Base-by-base conservation (phyloP, 192 early-diverging fungal species). In the Gorgonomyces haynaldii region DNA sequence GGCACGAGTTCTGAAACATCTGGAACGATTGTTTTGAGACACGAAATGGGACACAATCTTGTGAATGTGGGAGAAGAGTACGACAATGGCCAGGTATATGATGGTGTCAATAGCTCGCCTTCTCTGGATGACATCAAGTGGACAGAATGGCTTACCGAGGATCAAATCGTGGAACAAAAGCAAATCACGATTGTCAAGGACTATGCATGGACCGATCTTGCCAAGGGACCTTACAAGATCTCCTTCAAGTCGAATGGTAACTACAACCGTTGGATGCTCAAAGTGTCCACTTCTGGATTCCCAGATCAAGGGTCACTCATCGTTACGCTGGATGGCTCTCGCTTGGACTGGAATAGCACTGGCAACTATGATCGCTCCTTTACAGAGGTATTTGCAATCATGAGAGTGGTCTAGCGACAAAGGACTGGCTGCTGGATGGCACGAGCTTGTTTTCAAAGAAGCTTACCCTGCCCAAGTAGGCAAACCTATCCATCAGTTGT, bases 121-220 rank as follows among this genome's bases (percentile, higher is more conserved):
- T 56, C 49, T 9, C 56, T 79, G 27, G 44, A 60, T 13, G 54
- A 67, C 35, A 47, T 79, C 44, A 65, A 66, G 27, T 79, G 77
- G 77, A 66, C 64, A 31, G 59, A 75, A 23, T 79, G 77, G 77
- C 57, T 79, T 9, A 75, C 67, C 22, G 52, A 58, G 4, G 51
- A 52, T 23, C 19, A 37, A 13, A 42, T 65, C 1, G 38, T 40
- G 3, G 67, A 69, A 37, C 64, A 74, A 50, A 50, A 58, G 47
- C 46, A 54, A 26, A 60, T 60, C 5, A 41, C 69, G 9, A 47
- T 47, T 8, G 61, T 69, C 21, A 69, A 76, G 36, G 74, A 74
- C 37, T 75, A 76, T 31, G 40, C 70, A 5, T 79, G 77, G 77
- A 76, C 75, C 53, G 66, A 79, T 45, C 60, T 79, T 8, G 65